Base-by-base conservation (phyloP, 192 early-diverging fungal species). In the Coemansia guatemalensis region DNA sequence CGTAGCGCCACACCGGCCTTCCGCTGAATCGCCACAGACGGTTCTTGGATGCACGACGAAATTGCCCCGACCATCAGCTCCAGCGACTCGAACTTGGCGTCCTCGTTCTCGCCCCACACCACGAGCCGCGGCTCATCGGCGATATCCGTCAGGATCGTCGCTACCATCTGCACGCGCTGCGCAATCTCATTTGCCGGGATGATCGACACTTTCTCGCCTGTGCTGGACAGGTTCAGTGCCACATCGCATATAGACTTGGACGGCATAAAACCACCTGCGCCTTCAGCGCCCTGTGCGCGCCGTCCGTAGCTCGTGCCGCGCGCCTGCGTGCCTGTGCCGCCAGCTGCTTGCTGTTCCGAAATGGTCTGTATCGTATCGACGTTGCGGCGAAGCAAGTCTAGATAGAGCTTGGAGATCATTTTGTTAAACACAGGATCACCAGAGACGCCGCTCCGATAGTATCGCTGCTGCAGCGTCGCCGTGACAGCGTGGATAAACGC, bases 101-200 rank as follows among this genome's bases (percentile, higher is more conserved):
- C 82, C 53, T 88, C 63, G 32, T 67, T 90, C 81, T 76, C 88
- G 68, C 87, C 89, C 73, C 78, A 85, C 27, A 96, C 84, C 6
- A 88, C 88, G 48, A 95, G 71, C 44, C 85, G 74, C 7, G 95
- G 94, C 75, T 92, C 90, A 24, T 74, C 79, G 48, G 83, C 82
- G 69, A 92, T 92, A 44, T 90, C 83, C 48, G 86, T 87, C 55
- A 97, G 80, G 20, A 95, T 86, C 48, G 83, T 83, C 8, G 88
- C 62, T 18, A 95, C 82, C n/a, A 97, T 76, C 60, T 96, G 92
- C 44, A 90, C 82, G 21, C 88, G 87, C 65, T 97, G 93, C n/a
- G 73, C 73, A 63, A 75, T 75, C 63, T 81, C 78, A 47, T 75
- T 75, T 8, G 73, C 69, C 56, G 78, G 78, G 30, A 81, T 68